Conservation (phyloP, 2,329 filamentous ascomycete species). For the Aspergillus sp. region DNA sequence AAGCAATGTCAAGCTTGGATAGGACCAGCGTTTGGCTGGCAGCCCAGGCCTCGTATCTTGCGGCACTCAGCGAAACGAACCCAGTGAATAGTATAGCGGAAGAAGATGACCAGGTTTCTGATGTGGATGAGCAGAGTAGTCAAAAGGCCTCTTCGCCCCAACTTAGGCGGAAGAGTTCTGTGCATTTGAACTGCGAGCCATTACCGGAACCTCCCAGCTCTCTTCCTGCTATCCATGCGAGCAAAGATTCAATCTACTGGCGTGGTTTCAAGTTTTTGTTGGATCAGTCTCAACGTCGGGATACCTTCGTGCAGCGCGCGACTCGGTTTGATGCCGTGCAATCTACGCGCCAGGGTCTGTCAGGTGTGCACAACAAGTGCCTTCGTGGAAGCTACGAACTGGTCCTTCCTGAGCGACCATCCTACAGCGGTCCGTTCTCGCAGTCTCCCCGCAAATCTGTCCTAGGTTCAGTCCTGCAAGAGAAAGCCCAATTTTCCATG, state of each 20-base stretch:
- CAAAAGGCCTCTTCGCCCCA: constrained; percentile 17
- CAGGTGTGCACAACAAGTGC: constrained; percentile 72
- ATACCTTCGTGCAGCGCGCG: constrained; percentile 82
- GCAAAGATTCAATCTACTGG: constrained; percentile 79
- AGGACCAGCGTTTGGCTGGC: constrained; percentile 84
- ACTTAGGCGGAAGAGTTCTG: constrained; percentile 26
- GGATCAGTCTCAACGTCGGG: constrained; percentile 63
- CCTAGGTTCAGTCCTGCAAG: constrained; percentile 60
- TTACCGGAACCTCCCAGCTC: constrained; percentile 42
- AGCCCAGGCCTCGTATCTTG: constrained; percentile 76
- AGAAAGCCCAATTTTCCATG: constrained; percentile 39
- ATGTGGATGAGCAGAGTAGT: constrained; percentile 18
- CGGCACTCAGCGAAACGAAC: constrained; percentile 61
- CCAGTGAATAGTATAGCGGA: constrained; percentile 45
- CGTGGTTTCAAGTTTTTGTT: constrained; percentile 78
- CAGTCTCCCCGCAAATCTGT: constrained; percentile 71
- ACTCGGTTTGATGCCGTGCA: constrained; percentile 87
- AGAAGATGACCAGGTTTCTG: constrained; percentile 18
- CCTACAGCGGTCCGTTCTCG: constrained; percentile 68
- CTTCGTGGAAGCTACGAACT: constrained; percentile 84
- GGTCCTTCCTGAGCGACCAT: constrained; percentile 66
- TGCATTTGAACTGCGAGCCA: constrained; percentile 30
- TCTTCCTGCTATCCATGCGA: constrained; percentile 42
- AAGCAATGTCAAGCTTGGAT: constrained; percentile 72
- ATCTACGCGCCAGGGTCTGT: constrained; percentile 73